Base-by-base conservation (phyloP, 495 filamentous ascomycete genomes). In the Talaromyces wortmannii region DNA sequence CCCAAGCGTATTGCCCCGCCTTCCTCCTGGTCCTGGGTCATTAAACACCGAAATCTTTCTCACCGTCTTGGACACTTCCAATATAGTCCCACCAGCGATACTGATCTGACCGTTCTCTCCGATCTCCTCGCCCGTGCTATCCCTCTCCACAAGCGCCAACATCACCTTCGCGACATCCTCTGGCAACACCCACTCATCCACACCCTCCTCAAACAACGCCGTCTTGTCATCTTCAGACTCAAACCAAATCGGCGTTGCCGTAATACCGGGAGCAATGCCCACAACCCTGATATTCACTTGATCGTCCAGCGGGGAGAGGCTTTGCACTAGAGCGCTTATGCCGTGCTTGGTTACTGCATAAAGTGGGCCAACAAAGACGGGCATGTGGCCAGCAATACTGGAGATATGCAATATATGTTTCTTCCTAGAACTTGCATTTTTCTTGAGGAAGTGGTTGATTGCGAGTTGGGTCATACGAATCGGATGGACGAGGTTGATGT, bases 401-500 rank as follows among this genome's bases (percentile, higher is more conserved):
- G 63, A 68, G 55, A 80, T 71, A 56, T 77, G 74, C n/a, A 80
- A 58, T 6, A 82, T 56, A n/a, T n/a, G n/a, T n/a, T n/a, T n/a
- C n/a, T n/a, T n/a, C n/a, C n/a, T n/a, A n/a, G n/a, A n/a, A 30
- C 69, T 63, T 59, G 63, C 69, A 60, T 12, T 6, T 65, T 70
- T 36, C 33, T 36, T 36, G 17, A 78, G 66, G 64, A 75, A 80
- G 47, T 71, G 56, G 7, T 66, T 60, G 33, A 83, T 71, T 31
- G 77, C 79, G 16, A 81, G 63, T 59, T 82, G 79, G 13, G 77
- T 79, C 5, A 68, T 60, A 33, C 78, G 77, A 59, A 82, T 80
- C 0, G 79, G 79, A 57, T 82, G 79, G 18, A 74, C 78, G 54
- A 82, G 48, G 59, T 80, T 80, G 62, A 83, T 75, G 60, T 80